These are phyloP conservation scores for Sphagnum tenellum DNA, from an alignment of 225 moss, liverwort and hornwort genomes.

Conservation along the genomic window DNA sequence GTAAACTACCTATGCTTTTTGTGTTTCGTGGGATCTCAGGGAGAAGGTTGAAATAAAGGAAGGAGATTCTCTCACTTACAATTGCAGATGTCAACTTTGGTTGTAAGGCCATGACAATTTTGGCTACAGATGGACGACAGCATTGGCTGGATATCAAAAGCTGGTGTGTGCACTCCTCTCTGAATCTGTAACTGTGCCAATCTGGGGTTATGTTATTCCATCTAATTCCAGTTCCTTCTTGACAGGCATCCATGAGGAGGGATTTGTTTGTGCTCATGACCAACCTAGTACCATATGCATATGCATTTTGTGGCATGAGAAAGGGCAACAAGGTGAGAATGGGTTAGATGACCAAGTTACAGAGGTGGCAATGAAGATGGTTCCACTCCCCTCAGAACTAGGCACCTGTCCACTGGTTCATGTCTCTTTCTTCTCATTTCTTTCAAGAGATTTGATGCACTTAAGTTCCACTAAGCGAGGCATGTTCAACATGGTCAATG, in stretches of 20 bases:
- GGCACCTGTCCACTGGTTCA: slow-evolving; percentile 19
- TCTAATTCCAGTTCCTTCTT: neutral
- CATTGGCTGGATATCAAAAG: slow-evolving; percentile 89
- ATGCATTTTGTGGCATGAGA: slow-evolving; percentile 92
- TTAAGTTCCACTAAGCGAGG: no score
- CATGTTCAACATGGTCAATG: no score
- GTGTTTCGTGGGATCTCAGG: no score
- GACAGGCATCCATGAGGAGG: slow-evolving; percentile 39
- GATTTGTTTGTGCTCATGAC: slow-evolving; percentile 76
- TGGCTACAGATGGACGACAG: slow-evolving; percentile 93
- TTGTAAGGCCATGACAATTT: slow-evolving; percentile 38
- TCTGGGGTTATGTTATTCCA: neutral
- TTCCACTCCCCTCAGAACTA: slow-evolving; percentile 92
- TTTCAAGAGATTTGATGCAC: no score
- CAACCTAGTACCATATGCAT: slow-evolving; percentile 85
- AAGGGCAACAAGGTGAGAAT: slow-evolving; percentile 26
- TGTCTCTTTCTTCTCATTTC: no score
- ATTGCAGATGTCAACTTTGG: no score
- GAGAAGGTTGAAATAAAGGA: no score
- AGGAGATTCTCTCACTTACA: no score
- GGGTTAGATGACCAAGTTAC: slow-evolving; percentile 35
- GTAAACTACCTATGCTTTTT: no score
- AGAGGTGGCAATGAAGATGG: slow-evolving; percentile 95
- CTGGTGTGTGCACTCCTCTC: slow-evolving; percentile 34
- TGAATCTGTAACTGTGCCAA: neutral